A percentile compares a stretch with the other conserved stretches of the same genome.
These are phyloP conservation scores for Leptographium procerum DNA, from an alignment of 2,329 filamentous ascomycete genomes.

Conservation along the genomic window DNA sequence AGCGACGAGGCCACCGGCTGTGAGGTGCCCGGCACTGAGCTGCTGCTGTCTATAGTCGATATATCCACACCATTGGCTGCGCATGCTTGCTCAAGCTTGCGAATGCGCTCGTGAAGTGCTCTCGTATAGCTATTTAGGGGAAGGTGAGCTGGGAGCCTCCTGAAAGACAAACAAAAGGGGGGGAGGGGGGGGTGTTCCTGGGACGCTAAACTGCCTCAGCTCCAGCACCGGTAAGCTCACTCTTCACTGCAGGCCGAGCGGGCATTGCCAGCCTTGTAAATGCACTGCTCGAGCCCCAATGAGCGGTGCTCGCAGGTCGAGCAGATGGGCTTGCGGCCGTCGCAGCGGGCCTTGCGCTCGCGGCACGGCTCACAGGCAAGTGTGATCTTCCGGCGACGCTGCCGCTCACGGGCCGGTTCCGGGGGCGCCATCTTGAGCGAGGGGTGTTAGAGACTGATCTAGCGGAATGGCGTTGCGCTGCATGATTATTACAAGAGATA, in stretches of 20 bases:
- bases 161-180: too few relatives aligned
- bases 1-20: not conserved
- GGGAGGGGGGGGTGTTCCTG: too few relatives aligned
- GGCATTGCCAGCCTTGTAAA: slow-evolving; percentile 7
- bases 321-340: slow-evolving; percentile 32
- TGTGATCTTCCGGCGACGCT: slow-evolving; percentile 16
- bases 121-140: slow-evolving; percentile 5
- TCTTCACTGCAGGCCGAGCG: slow-evolving; percentile 8
- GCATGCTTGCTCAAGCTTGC: slow-evolving; percentile 7
- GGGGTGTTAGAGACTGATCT: too few relatives aligned
- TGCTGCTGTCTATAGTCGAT: not conserved
- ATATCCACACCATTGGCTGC: slow-evolving; percentile 1
- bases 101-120: slow-evolving; percentile 10
- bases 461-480: not conserved
- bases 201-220: not conserved
- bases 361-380: slow-evolving; percentile 30
- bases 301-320: slow-evolving; percentile 26
- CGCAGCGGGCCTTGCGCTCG: slow-evolving; percentile 28
- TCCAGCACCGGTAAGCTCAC: not conserved
- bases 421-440: not conserved
- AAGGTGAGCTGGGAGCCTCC: not conserved
- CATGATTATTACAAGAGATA: not conserved
- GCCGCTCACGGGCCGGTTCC: slow-evolving; percentile 4
- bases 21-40: not conserved
- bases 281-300: slow-evolving; percentile 8